Percentiles rank a stretch among this genome's conserved stretches.
Conservation (phyloP, 805 yeast genomes). For the Candida silvicultrix region DNA sequence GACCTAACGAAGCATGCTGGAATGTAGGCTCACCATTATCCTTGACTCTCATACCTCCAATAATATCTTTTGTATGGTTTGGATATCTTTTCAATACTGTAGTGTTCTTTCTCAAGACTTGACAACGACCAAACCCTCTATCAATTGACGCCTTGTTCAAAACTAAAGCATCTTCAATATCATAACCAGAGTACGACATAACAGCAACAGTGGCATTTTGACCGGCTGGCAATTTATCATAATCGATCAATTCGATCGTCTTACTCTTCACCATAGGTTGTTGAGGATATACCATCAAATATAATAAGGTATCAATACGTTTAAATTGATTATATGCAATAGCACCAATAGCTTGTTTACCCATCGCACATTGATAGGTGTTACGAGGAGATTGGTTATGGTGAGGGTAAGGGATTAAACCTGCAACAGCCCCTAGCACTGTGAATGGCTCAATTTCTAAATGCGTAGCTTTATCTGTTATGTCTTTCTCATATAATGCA, state of each 20-base stretch:
- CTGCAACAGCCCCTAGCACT: slow-evolving; percentile 88
- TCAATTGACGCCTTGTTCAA: slow-evolving; percentile 90
- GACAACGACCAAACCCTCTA: slow-evolving; percentile 97
- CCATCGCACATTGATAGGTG: slow-evolving; percentile 94
- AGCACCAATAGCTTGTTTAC: slow-evolving; percentile 99
- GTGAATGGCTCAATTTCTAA: slow-evolving; percentile 95
- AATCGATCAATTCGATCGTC: slow-evolving; percentile 90
- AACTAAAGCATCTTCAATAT: slow-evolving; percentile 98
- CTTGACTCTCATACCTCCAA: slow-evolving; percentile 87
- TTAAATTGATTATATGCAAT: slow-evolving; percentile 95
- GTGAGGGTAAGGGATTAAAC: slow-evolving; percentile 87
- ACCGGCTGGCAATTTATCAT: slow-evolving; percentile 97
- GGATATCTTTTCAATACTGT: slow-evolving; percentile 87
- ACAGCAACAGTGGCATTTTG: slow-evolving; percentile 99
- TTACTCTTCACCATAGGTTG: slow-evolving; percentile 99
- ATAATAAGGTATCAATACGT: slow-evolving; percentile 89
- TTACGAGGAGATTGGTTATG: slow-evolving; percentile 91
- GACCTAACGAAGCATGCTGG: slow-evolving; percentile 83
- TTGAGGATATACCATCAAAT: slow-evolving; percentile 97
- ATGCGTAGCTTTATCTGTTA: slow-evolving; percentile 61
- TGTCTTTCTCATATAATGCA: slow-evolving; percentile 79
- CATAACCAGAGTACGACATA: slow-evolving; percentile 98
- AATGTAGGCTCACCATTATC: slow-evolving; percentile 75
- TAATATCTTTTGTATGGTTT: slow-evolving; percentile 86
- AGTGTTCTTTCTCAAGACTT: slow-evolving; percentile 87